Evolutionary conservation across 2,329 filamentous ascomycete genomes (phyloP), one percentile per base, ranked within the genome.

Genomic region (Pestalotiopsis sp.): DNA sequence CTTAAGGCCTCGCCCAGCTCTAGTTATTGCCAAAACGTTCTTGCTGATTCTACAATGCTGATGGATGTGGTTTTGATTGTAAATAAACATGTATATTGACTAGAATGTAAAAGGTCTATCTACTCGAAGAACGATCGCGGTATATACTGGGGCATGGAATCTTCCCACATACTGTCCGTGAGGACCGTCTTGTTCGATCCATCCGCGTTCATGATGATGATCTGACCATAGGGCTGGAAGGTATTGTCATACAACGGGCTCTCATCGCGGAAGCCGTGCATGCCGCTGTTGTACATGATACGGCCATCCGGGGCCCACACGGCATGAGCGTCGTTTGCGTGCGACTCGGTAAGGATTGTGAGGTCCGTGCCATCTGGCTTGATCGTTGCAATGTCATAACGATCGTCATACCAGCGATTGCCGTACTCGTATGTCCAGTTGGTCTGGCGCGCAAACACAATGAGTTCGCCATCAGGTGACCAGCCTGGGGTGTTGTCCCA

Each of bases 251-350:
- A 84, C 1, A 79, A 70, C 0, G 78, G 75, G 11, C 77, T 75
- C 74, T 84, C 82, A 52, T 81, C 78, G 45, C 80, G 76, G 74
- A 84, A 84, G 2, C 81, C 82, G 67, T 80, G 84, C 80, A 81
- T 80, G 3, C 82, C 82, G 9, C 75, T 82, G 9, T 73, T 78
- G 52, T 77, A 85, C 71, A 82, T 69, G 45, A 84, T 84, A 3
- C 77, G 76, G 6, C 81, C 81, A 73, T 84, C 82, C 0, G 76
- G 73, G 0, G 78, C 77, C 81, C 82, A 84, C 1, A 83, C 80
- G 1, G 82, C 82, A 71, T 84, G 82, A 0, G 82, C 81, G 65
- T 84, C 82, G 64, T 84, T 83, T 2, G 78, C 79, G 4, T 75
- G 74, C 59, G 76, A 79, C 4, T 71, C 75, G 0, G 80, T 82